These are phyloP conservation scores for Pseudogymnoascus sp. DNA, from an alignment of 2,329 filamentous ascomycete species.

Conservation along the genomic window DNA sequence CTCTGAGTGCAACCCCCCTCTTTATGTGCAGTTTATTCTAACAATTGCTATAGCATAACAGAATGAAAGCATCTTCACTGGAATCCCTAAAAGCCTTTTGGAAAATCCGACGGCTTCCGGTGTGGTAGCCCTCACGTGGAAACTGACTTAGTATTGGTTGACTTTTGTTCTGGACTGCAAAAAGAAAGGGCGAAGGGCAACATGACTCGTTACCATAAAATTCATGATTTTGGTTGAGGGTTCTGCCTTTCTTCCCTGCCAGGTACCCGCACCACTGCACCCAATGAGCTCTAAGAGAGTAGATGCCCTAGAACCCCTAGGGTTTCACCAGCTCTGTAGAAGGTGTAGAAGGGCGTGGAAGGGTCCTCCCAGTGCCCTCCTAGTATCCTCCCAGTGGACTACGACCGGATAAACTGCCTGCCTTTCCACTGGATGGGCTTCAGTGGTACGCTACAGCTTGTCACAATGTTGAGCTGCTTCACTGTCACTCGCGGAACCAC, in stretches of 20 bases:
- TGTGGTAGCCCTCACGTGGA: not conserved
- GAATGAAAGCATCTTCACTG: not conserved
- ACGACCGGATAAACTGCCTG: not conserved
- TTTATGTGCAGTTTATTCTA: not conserved
- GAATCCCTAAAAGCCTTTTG: not conserved
- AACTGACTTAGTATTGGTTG: not conserved
- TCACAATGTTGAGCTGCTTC: not conserved
- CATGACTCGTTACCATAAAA: not conserved
- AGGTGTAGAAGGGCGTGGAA: not conserved
- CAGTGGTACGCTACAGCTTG: not conserved
- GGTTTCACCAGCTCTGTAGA: not conserved
- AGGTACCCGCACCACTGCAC: slow-evolving; percentile 4
- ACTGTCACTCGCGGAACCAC: slow-evolving; percentile 4
- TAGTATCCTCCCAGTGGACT: not conserved
- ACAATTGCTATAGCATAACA: not conserved
- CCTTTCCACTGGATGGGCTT: not conserved
- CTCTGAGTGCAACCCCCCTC: not conserved
- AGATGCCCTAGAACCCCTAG: not conserved
- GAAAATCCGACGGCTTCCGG: not conserved
- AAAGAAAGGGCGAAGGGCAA: not conserved
- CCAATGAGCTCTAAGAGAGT: not conserved
- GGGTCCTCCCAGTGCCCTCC: not conserved
- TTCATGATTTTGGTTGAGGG: not conserved
- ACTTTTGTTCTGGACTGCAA: not conserved
- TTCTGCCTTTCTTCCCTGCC: not conserved